Conservation (phyloP, 2,329 filamentous ascomycete species). For the Grosmannia penicillata region DNA sequence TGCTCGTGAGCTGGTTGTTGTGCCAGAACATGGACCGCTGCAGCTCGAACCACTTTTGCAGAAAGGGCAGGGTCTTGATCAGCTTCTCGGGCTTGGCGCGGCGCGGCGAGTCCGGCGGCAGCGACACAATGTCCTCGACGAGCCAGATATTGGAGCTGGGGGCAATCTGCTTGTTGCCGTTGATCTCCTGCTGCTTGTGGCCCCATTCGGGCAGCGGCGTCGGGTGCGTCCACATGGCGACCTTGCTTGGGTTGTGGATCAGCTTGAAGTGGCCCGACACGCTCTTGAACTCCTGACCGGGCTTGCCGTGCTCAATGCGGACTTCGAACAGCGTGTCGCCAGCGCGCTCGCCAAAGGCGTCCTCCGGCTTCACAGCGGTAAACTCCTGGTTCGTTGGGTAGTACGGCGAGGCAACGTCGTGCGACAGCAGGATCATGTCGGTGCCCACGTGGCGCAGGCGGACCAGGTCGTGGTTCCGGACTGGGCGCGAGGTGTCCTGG, state of each 20-base stretch:
- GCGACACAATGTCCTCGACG: slow-evolving; percentile 76
- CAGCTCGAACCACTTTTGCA: slow-evolving; percentile 89
- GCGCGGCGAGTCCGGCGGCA: slow-evolving; percentile 57
- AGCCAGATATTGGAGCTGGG: slow-evolving; percentile 91
- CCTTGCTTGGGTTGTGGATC: slow-evolving; percentile 84
- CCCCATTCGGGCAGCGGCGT: slow-evolving; percentile 95
- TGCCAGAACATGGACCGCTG: slow-evolving; percentile 99
- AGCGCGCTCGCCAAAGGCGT: slow-evolving; percentile 57
- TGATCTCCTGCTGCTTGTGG: slow-evolving; percentile 96
- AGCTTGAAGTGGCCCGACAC: slow-evolving; percentile 91
- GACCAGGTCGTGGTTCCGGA: slow-evolving; percentile 74
- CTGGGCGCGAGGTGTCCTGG: slow-evolving; percentile 42
- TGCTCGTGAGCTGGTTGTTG: slow-evolving; percentile 95
- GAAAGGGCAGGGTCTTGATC: slow-evolving; percentile 74
- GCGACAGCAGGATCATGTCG: slow-evolving; percentile 73
- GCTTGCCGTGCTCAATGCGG: slow-evolving; percentile 74
- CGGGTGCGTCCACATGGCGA: slow-evolving; percentile 98
- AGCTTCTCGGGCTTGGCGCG: slow-evolving; percentile 61
- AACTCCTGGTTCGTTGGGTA: slow-evolving; percentile 98
- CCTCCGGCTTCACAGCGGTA: slow-evolving; percentile 60
- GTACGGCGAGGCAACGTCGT: slow-evolving; percentile 93
- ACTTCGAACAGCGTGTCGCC: slow-evolving; percentile 93
- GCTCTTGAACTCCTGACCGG: slow-evolving; percentile 71
- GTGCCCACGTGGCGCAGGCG: slow-evolving; percentile 79
- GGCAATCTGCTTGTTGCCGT: slow-evolving; percentile 90